phyloP scores from a whole-genome alignment of 2,329 filamentous ascomycete genomes.

The Fusarium mundagurra region DNA sequence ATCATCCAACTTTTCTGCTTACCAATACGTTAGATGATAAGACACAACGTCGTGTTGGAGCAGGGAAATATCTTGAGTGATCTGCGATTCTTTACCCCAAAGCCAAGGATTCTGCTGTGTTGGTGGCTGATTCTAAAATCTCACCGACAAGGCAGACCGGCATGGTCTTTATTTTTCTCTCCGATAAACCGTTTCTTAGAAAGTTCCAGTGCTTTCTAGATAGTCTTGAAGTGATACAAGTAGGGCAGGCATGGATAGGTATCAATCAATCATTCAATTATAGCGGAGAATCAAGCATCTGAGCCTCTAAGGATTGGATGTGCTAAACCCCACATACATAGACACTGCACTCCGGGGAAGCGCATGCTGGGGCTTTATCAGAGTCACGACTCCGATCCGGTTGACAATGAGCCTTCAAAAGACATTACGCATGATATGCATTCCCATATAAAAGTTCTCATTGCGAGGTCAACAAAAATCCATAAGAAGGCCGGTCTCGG shows the following conservation, averaged over 20 bases:
- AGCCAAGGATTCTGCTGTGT: neutral
- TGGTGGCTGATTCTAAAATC: constrained; percentile 35
- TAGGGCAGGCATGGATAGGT: neutral
- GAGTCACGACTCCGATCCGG: constrained; percentile 1
- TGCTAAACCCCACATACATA: constrained; percentile 12
- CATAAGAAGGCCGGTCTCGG: constrained; percentile 39
- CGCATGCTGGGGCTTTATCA: neutral
- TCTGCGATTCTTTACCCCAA: constrained; percentile 26
- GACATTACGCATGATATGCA: neutral
- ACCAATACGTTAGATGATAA: constrained; percentile 30
- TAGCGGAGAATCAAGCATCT: neutral
- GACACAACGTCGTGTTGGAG: constrained; percentile 5
- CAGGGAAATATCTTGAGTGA: constrained; percentile 22
- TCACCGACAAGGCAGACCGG: constrained; percentile 12
- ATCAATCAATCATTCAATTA: neutral
- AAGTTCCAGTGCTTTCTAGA: constrained; percentile 38
- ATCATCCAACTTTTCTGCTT: constrained; percentile 24
- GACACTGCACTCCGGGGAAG: neutral
- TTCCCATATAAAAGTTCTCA: neutral
- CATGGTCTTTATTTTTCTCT: constrained; percentile 9
- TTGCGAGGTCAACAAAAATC: neutral
- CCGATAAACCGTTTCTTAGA: constrained; percentile 19
- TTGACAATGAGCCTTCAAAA: neutral
- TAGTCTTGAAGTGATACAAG: neutral
- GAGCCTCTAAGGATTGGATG: neutral